Conservation (phyloP, 306 rosid genomes). For the Cyamopsis tetragonoloba region DNA sequence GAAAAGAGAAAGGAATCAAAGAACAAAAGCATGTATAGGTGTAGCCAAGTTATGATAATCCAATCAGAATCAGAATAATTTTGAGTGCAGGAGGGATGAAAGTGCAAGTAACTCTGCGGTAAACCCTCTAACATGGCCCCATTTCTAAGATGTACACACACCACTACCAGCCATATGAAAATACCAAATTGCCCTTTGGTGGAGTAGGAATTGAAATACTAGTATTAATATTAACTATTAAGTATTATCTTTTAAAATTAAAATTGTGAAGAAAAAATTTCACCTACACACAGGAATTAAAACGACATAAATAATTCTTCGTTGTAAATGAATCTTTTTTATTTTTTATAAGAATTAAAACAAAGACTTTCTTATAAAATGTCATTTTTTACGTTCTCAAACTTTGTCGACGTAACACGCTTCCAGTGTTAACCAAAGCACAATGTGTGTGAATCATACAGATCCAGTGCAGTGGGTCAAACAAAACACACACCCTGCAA, state of each 20-base stretch:
- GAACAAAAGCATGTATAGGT: neutral
- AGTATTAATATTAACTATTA: too few relatives aligned
- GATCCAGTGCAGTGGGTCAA: constrained; percentile 22
- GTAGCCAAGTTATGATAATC: constrained; percentile 35
- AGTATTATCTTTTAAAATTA: too few relatives aligned
- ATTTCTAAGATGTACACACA: constrained; percentile 31
- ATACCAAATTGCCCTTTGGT: constrained; percentile 27
- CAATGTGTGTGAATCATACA: constrained; percentile 11
- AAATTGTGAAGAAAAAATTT: too few relatives aligned
- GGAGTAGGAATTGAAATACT: constrained; percentile 30
- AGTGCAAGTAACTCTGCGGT: neutral
- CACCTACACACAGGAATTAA: too few relatives aligned
- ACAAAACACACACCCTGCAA: constrained; percentile 9
- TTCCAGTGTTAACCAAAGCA: too few relatives aligned
- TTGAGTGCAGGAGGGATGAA: constrained; percentile 1
- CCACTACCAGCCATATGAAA: neutral
- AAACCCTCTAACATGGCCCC: constrained; percentile 24
- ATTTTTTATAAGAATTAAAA: too few relatives aligned
- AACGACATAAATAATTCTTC: too few relatives aligned
- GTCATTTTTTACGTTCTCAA: too few relatives aligned
- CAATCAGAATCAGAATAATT: constrained; percentile 27
- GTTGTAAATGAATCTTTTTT: too few relatives aligned
- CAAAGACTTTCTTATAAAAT: too few relatives aligned
- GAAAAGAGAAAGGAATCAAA: neutral
- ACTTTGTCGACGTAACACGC: too few relatives aligned